phyloP scores from a whole-genome alignment of 208 protist genomes.

The Trypanosoma brucei region DNA sequence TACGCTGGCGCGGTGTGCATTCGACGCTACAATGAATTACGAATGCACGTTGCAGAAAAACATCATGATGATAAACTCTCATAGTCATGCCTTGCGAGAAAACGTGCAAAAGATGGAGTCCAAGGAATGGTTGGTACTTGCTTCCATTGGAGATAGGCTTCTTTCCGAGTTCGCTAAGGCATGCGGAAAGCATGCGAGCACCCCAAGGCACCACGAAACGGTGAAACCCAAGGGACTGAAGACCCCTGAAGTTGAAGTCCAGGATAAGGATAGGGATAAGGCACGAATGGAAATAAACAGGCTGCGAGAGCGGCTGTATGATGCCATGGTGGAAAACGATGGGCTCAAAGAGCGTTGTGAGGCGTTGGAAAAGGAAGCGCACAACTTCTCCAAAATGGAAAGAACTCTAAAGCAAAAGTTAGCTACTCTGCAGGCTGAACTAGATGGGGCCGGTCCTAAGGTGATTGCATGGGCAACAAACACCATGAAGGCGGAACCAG shows the following conservation, averaged over 20 bases:
- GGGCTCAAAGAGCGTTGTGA: not conserved
- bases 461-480: no score
- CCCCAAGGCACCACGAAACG: not conserved
- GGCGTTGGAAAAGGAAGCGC: constrained; percentile 13
- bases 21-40: constrained; percentile 1
- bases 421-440: no score
- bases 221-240: not conserved
- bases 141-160: constrained; percentile 19
- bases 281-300: constrained; percentile 5
- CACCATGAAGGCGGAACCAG: no score
- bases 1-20: constrained; percentile 3
- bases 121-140: constrained; percentile 16
- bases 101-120: constrained; percentile 10
- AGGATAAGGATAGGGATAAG: not conserved
- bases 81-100: constrained; percentile 19
- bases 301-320: constrained; percentile 6
- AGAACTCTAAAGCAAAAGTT: no score
- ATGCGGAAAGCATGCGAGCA: constrained; percentile 2
- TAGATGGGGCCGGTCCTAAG: no score
- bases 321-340: not conserved
- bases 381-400: no score
- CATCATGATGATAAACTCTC: constrained; percentile 23
- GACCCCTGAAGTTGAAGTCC: no score
- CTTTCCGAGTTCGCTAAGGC: constrained; percentile 4
- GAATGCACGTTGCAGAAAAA: constrained; percentile 14